Conservation (phyloP, 1,284 basidiomycete genomes). For the Tylopilus sp. region DNA sequence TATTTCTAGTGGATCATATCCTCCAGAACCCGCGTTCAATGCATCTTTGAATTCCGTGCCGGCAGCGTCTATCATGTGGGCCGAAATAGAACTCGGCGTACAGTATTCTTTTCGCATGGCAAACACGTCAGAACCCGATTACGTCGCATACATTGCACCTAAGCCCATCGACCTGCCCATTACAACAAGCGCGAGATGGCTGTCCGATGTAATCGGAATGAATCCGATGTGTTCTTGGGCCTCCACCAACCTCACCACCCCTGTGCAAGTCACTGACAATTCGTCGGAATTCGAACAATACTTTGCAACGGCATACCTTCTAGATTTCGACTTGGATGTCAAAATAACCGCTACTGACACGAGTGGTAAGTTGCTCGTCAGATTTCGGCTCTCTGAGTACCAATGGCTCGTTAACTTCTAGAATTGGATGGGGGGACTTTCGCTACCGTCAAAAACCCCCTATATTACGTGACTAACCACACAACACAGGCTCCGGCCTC, state of each 20-base stretch:
- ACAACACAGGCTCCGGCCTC: slow-evolving; percentile 17
- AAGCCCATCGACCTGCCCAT: slow-evolving; percentile 17
- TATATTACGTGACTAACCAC: slow-evolving; percentile 19
- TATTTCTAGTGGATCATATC: slow-evolving; percentile 11
- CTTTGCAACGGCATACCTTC: slow-evolving; percentile 18
- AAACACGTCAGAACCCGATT: slow-evolving; percentile 13
- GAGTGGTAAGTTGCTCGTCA: slow-evolving; percentile 12
- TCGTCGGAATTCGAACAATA: not conserved
- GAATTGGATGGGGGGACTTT: no score
- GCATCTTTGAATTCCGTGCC: slow-evolving; percentile 11
- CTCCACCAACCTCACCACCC: slow-evolving; percentile 24
- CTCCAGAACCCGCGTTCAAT: not conserved
- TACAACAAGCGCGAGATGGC: slow-evolving; percentile 27
- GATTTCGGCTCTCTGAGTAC: not conserved
- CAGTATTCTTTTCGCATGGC: slow-evolving; percentile 23
- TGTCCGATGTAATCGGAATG: slow-evolving; percentile 30
- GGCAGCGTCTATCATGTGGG: slow-evolving; percentile 26
- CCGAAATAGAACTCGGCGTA: slow-evolving; percentile 24
- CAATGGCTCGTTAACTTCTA: not conserved
- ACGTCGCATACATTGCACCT: slow-evolving; percentile 22
- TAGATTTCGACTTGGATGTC: slow-evolving; percentile 22
- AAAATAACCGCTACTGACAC: not conserved
- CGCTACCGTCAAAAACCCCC: slow-evolving; percentile 14
- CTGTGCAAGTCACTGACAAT: slow-evolving; percentile 19
- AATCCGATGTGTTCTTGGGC: slow-evolving; percentile 31